Evolutionary conservation across 805 yeast species (phyloP).

Genomic region (Nakazawaea sp.): DNA sequence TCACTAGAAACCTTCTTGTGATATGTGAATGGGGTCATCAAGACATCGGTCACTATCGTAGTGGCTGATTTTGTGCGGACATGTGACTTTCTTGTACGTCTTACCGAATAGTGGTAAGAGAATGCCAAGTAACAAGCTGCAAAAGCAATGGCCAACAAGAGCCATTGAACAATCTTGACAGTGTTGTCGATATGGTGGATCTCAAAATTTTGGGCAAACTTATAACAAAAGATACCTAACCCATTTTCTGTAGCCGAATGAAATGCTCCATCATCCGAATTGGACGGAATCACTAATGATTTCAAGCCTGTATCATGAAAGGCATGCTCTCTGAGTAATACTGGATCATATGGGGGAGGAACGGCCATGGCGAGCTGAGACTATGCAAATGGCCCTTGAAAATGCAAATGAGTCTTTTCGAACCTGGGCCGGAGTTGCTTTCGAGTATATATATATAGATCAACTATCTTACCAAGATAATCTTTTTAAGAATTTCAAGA

Average conservation of each 20-base stretch:
- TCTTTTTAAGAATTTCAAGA: too few relatives aligned
- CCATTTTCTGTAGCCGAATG: slow-evolving; percentile 23
- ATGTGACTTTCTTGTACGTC: background rate
- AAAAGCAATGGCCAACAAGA: background rate
- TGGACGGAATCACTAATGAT: slow-evolving; percentile 21
- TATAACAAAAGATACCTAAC: slow-evolving; percentile 22
- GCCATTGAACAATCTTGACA: background rate
- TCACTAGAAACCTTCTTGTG: background rate
- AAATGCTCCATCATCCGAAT: slow-evolving; percentile 17
- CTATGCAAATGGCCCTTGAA: background rate
- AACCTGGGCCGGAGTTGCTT: too few relatives aligned
- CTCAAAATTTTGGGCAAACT: slow-evolving; percentile 10
- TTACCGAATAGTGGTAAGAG: background rate
- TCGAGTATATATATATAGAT: background rate
- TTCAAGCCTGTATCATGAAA: slow-evolving; percentile 19
- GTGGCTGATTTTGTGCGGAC: background rate
- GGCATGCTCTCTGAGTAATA: slow-evolving; percentile 26
- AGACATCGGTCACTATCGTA: background rate
- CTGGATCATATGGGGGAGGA: slow-evolving; percentile 25
- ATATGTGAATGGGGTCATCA: background rate
- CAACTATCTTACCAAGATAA: background rate
- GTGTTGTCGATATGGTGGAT: background rate
- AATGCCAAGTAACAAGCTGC: background rate
- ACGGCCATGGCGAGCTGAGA: slow-evolving; percentile 17
- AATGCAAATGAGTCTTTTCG: too few relatives aligned